Evolutionary conservation across 2,329 filamentous ascomycete species (phyloP).

Genomic region (Rosellinia necatrix): DNA sequence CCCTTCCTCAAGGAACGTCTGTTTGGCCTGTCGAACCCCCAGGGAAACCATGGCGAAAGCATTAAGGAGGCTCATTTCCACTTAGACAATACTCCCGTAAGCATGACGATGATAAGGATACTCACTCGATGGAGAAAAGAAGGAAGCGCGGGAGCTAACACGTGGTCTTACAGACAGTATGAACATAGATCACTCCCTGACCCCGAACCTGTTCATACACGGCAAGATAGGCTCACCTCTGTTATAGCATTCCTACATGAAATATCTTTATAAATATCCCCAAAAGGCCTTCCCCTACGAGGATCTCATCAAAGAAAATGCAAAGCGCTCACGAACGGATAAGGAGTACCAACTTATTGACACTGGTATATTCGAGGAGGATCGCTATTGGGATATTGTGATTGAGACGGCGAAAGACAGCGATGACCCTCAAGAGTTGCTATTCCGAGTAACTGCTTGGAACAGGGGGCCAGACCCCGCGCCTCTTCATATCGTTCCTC

Average conservation of each 20-base stretch:
- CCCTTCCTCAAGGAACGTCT: conserved; percentile 93
- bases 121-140: background rate
- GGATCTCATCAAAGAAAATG: conserved; percentile 84
- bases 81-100: conserved; percentile 84
- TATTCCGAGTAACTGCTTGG: conserved; percentile 95
- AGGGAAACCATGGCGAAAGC: conserved; percentile 96
- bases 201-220: background rate
- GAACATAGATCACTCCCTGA: background rate
- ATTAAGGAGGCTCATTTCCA: conserved; percentile 98
- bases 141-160: conserved; percentile 14
- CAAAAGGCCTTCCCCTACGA: conserved; percentile 92
- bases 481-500: conserved; percentile 89
- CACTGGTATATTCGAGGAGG: conserved; percentile 84
- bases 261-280: conserved; percentile 96
- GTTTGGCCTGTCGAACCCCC: conserved; percentile 92
- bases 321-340: conserved; percentile 73
- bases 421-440: conserved; percentile 87
- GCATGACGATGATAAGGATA: too few relatives aligned
- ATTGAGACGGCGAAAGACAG: conserved; percentile 95
- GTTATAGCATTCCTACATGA: conserved; percentile 94
- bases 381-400: conserved; percentile 95
- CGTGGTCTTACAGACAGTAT: conserved; percentile 30
- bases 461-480: conserved; percentile 91
- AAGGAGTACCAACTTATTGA: conserved; percentile 91
- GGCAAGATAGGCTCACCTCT: conserved; percentile 22